Evolutionary conservation across 306 rosid genomes (phyloP).

Genomic region (Cyamopsis tetragonoloba): DNA sequence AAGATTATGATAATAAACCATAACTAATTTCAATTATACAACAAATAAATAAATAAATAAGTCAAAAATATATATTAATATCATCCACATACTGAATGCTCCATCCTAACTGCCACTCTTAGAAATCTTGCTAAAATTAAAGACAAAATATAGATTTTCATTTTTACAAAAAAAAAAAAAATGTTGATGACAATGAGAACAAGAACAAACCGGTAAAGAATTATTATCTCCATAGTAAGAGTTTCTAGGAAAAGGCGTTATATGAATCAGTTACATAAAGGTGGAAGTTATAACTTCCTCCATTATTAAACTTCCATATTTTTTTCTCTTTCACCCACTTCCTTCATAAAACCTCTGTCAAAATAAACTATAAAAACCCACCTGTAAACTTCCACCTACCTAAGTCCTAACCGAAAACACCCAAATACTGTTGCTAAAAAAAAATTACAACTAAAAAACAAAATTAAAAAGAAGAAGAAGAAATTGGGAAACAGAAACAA

Average conservation of each 20-base stretch:
- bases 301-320: too few relatives aligned
- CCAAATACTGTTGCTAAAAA: neutral
- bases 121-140: neutral
- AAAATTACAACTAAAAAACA: neutral
- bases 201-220: neutral
- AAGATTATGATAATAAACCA: constrained; percentile 8
- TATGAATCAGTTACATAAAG: constrained; percentile 33
- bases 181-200: neutral
- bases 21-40: neutral
- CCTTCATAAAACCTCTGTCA: neutral
- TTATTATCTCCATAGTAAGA: neutral
- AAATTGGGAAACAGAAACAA: constrained; percentile 21
- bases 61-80: constrained; percentile 11
- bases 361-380: neutral
- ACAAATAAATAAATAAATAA: neutral
- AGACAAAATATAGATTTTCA: neutral
- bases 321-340: neutral
- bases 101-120: constrained; percentile 30
- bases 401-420: constrained; percentile 10
- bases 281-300: constrained; percentile 44
- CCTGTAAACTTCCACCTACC: constrained; percentile 32
- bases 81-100: neutral
- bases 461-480: neutral
- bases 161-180: neutral
- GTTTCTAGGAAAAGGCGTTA: constrained; percentile 40